Evolutionary conservation across 2,329 filamentous ascomycete genomes (phyloP), one percentile per base, ranked within the genome.

Genomic region (Penicillium corylophilum): DNA sequence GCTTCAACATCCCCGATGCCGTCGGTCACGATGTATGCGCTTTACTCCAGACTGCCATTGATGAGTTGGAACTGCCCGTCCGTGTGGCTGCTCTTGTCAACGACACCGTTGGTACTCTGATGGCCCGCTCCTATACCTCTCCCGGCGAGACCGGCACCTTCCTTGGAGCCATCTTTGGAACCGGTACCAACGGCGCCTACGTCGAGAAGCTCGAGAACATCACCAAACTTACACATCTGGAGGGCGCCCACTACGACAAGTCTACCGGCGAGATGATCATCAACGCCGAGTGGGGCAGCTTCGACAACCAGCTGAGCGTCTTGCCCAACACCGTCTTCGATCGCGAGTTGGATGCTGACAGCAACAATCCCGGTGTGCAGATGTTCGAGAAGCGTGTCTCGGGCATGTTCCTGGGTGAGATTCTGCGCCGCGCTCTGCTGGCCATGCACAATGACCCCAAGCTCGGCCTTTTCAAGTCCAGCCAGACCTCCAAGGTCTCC

Each of bases 381-480:
- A 96, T 97, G 89, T 99, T 97, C 68, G 94, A 99, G 78, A 99
- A 99, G 81, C 88, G 93, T 43, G 88, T 99, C 15, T 96, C 91
- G 0, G 94, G 94, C 70, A 97, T 99, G 93, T 99, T 97, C 77
- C 74, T 99, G 44, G 94, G 94, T 48, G 94, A 99, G 72, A 92
- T 97, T 57, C 81, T 96, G 49, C 88, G 94, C 48, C 81, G 90
- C 40, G 85, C 86, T 15, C 76, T 96, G 20, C 71, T 94, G 45
- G 79, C 84, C 51, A 81, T 96, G 69, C 77, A 92, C 65, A 81
- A 87, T 62, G 81, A 89, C 61, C 78, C 85, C 24, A 71, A 79
- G 1, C 75, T 87, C 6, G 79, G 85, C 2, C 80, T 96, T 31
- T 95, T 96, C 81, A 82, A 81, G 62, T 87, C 88, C 65, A 80